A percentile compares a stretch with the other conserved stretches of the same genome.
These are phyloP conservation scores for Conticribra weissflogii DNA, from an alignment of 108 stramenopile genomes.

Conservation along the genomic window DNA sequence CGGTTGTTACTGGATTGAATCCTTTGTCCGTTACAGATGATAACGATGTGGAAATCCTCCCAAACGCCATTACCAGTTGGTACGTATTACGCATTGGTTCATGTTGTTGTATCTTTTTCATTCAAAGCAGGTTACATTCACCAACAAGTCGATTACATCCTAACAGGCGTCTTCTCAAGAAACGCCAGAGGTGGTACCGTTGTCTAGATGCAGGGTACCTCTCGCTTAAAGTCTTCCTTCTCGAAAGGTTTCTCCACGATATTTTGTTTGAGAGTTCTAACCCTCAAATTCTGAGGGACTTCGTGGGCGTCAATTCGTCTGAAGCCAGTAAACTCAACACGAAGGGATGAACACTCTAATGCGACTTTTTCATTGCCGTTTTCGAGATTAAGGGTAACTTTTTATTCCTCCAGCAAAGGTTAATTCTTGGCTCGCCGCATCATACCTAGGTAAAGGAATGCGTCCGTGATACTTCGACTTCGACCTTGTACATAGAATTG, in stretches of 20 bases:
- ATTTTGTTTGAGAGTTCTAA: slow-evolving; percentile 90
- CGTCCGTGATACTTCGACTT: too few species aligned
- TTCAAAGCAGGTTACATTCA: too few species aligned
- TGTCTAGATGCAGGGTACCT: slow-evolving; percentile 94
- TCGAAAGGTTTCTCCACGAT: slow-evolving; percentile 96
- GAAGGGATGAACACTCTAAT: slow-evolving; percentile 47
- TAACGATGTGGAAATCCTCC: slow-evolving; percentile 68
- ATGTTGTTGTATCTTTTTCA: background rate
- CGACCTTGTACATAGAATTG: too few species aligned
- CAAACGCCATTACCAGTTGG: slow-evolving; percentile 88
- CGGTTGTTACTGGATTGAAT: slow-evolving; percentile 76
- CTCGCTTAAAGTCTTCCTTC: slow-evolving; percentile 92
- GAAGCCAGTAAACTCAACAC: slow-evolving; percentile 40
- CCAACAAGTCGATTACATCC: slow-evolving; percentile 5
- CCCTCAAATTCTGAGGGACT: slow-evolving; percentile 78
- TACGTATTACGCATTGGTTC: slow-evolving; percentile 4
- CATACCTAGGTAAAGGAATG: too few species aligned
- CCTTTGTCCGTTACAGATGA: slow-evolving; percentile 80
- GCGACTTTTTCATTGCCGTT: too few species aligned
- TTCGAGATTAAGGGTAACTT: too few species aligned
- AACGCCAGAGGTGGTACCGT: slow-evolving; percentile 91
- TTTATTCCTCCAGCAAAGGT: too few species aligned
- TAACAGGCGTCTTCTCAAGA: slow-evolving; percentile 77
- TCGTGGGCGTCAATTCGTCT: slow-evolving; percentile 56
- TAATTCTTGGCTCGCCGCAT: too few species aligned